Conservation (phyloP, 352 stramenopile genomes). For the Globisporangium iwayamae region DNA sequence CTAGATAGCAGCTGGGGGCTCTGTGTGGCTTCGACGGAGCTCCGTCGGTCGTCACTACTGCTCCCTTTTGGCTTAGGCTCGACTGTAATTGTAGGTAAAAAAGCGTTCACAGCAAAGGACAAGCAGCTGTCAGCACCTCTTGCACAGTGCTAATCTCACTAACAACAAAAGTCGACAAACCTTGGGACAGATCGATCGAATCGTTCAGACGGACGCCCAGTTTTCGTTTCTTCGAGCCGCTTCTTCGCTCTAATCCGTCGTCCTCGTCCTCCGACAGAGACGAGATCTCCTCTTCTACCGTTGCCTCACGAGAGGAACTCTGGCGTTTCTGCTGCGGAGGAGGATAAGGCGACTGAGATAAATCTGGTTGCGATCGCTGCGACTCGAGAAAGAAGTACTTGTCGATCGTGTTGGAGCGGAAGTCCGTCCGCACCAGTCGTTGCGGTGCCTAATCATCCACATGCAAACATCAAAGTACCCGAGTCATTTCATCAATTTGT, state of each 20-base stretch:
- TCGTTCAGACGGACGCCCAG: not conserved
- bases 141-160: not conserved
- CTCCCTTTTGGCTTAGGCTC: constrained; percentile 24
- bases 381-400: constrained; percentile 83
- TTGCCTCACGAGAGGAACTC: not conserved
- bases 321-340: constrained; percentile 17
- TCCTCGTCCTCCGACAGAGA: constrained; percentile 14
- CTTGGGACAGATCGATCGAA: constrained; percentile 3
- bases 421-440: constrained; percentile 77
- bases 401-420: constrained; percentile 84
- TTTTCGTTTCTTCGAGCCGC: constrained; percentile 11
- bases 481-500: not conserved
- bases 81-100: constrained; percentile 4
- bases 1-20: constrained; percentile 69
- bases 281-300: constrained; percentile 6
- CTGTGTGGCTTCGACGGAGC: constrained; percentile 47
- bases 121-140: not conserved
- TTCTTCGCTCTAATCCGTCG: not conserved
- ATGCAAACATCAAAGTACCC: not conserved
- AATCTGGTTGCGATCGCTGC: constrained; percentile 49
- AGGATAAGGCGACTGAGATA: constrained; percentile 22
- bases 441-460: constrained; percentile 53
- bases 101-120: not conserved
- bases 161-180: constrained; percentile 3
- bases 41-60: constrained; percentile 20